Percentiles rank a stretch among this genome's conserved stretches.
phyloP scores from a whole-genome alignment of 805 yeast species.

The Komagataella phaffii region DNA sequence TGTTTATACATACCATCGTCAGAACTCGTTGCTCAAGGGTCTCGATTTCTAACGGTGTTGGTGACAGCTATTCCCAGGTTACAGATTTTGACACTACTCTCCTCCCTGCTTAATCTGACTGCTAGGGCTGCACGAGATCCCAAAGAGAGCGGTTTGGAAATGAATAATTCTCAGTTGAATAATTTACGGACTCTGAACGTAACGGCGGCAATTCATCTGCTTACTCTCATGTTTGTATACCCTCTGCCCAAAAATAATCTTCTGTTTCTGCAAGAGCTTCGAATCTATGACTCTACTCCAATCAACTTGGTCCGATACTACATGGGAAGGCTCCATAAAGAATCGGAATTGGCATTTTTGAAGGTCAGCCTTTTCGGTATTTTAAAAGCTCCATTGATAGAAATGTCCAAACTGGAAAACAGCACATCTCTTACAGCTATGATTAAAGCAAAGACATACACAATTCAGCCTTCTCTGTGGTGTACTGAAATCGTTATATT shows the following conservation, averaged over 20 bases:
- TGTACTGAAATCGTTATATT: constrained; percentile 45
- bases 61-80: constrained; percentile 35
- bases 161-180: constrained; percentile 16
- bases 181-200: constrained; percentile 34
- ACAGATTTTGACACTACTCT: constrained; percentile 36
- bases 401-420: constrained; percentile 2
- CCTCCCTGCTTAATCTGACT: constrained; percentile 56
- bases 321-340: constrained; percentile 39
- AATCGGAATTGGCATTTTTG: constrained; percentile 37
- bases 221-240: constrained; percentile 48
- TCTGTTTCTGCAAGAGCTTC: constrained; percentile 20
- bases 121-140: constrained; percentile 33
- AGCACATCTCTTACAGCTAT: constrained; percentile 8
- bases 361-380: constrained; percentile 32
- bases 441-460: constrained; percentile 11
- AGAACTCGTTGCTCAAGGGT: constrained; percentile 34
- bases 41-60: constrained; percentile 44
- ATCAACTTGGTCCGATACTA: constrained; percentile 35
- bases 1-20: constrained; percentile 38
- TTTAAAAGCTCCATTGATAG: constrained; percentile 29
- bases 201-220: constrained; percentile 44
- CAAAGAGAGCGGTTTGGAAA: constrained; percentile 31
- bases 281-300: constrained; percentile 20
- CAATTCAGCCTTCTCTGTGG: constrained; percentile 24
- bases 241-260: constrained; percentile 40